Percentiles rank a stretch among this genome's conserved stretches.
These are phyloP conservation scores for Ogataea zsoltii DNA, from an alignment of 805 yeast species.

Conservation along the genomic window DNA sequence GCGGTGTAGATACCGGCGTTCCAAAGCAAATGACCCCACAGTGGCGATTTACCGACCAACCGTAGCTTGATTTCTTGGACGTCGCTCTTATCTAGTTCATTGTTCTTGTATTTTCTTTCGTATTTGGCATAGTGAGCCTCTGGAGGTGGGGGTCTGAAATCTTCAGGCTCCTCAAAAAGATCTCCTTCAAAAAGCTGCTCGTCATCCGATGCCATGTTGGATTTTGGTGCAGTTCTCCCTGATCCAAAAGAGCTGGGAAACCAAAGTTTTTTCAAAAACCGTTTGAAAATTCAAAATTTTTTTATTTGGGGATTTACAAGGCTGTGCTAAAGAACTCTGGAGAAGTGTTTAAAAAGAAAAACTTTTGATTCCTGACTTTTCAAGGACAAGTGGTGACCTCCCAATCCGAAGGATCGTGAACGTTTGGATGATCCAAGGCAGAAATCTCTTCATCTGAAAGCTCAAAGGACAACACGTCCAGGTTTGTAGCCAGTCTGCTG, in stretches of 20 bases:
- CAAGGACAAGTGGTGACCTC: constrained; percentile 64
- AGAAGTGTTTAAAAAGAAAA: not conserved
- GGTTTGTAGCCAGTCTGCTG: constrained; percentile 53
- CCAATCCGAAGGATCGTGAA: constrained; percentile 77
- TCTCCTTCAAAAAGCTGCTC: constrained; percentile 39
- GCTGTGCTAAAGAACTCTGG: not conserved
- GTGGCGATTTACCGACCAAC: constrained; percentile 87
- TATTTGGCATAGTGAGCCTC: constrained; percentile 70
- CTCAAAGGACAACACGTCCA: constrained; percentile 54
- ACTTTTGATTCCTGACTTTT: not conserved
- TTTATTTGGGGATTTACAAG: not conserved
- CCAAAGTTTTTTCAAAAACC: not conserved
- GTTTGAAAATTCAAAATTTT: not conserved
- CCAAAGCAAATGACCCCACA: constrained; percentile 98
- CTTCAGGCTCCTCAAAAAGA: constrained; percentile 86
- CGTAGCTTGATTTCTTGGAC: constrained; percentile 53
- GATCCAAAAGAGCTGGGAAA: not conserved
- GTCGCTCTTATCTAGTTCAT: constrained; percentile 33
- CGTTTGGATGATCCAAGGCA: constrained; percentile 48
- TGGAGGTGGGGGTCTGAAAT: constrained; percentile 61
- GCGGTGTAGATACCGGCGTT: constrained; percentile 95
- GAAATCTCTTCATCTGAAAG: constrained; percentile 43
- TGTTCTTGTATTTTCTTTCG: constrained; percentile 39
- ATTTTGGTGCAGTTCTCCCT: not conserved
- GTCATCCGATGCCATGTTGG: constrained; percentile 17